Conservation (phyloP, 306 rosid genomes). For the Rosa chinensis region DNA sequence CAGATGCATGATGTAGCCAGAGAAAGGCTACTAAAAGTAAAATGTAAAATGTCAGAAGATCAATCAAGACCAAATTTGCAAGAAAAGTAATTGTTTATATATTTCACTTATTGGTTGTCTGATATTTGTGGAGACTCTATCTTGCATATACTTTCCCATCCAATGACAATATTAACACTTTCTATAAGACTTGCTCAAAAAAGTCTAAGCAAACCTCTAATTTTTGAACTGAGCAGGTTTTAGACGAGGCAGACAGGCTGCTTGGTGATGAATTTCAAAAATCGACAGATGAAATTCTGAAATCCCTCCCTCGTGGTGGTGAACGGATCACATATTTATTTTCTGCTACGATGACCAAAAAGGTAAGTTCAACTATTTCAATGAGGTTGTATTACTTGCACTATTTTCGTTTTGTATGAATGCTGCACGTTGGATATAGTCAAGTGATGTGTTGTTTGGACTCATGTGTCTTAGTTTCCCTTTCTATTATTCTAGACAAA, state of each 20-base stretch:
- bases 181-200: too few relatives aligned
- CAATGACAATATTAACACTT: too few relatives aligned
- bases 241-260: slow-evolving; percentile 92
- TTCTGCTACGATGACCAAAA: slow-evolving; percentile 96
- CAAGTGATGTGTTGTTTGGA: neutral
- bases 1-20: too few relatives aligned
- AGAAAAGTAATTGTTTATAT: too few relatives aligned
- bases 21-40: too few relatives aligned
- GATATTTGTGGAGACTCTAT: too few relatives aligned
- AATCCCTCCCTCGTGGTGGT: slow-evolving; percentile 45
- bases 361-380: slow-evolving; percentile 45
- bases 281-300: slow-evolving; percentile 73
- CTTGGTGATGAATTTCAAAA: slow-evolving; percentile 80
- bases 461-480: too few relatives aligned
- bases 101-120: too few relatives aligned
- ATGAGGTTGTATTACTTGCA: neutral
- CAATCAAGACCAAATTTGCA: too few relatives aligned
- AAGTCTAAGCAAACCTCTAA: neutral
- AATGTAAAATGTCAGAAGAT: too few relatives aligned
- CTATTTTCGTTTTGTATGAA: neutral
- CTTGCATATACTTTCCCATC: too few relatives aligned
- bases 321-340: slow-evolving; percentile 81
- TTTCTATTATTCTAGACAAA: too few relatives aligned
- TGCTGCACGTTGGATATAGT: neutral
- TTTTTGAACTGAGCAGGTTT: slow-evolving; percentile 51